Evolutionary conservation across 768 basidiomycete genomes (phyloP), one percentile per base, ranked within the genome.

Genomic region (Pilatotrama ljubarskyi): DNA sequence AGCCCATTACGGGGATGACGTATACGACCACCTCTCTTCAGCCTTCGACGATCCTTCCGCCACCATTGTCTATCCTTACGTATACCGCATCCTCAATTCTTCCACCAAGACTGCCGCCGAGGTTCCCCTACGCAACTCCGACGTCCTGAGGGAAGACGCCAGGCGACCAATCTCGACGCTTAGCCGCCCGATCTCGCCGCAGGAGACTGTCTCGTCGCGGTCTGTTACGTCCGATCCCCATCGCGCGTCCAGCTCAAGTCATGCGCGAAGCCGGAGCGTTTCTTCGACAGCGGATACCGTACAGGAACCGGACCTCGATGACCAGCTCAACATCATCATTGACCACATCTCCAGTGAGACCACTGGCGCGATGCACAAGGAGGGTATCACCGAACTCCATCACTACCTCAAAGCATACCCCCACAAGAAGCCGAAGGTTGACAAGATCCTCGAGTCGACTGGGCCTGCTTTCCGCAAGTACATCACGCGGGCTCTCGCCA

Each of bases 21-120:
- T 95, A 0, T 98, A 98, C 66, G 95, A 98, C 69, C 75, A 95
- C 46, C 83, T 99, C 32, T 90, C 92, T 1, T 84, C 84, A 41
- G 88, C 95, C 10, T 97, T 98, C 68, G 95, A 96, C 65, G 93
- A 95, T 70, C 91, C 94, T n/a, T 95, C 94, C 6, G 93, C 91
- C n/a, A 94, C 93, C 8, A 95, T 95, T 64, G 94, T 96, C 18
- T 96, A 96, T 71, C 93, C 93, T 29, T 97, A 96, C 67, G 93
- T 97, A 42, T 94, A 93, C 72, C 85, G 93, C 35, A 94, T 95
- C 58, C 78, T 95, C 25, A 95, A 95, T 68, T 85, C 91, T 2
- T 80, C 75, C 51, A 73, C 82, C 40, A 75, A 77, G 41, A 78
- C 79, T 48, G 72, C 74, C 15, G 70, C 79, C 18, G 79, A 81